Evolutionary conservation across 768 basidiomycete species (phyloP).

Genomic region (Termitomyces sp.): DNA sequence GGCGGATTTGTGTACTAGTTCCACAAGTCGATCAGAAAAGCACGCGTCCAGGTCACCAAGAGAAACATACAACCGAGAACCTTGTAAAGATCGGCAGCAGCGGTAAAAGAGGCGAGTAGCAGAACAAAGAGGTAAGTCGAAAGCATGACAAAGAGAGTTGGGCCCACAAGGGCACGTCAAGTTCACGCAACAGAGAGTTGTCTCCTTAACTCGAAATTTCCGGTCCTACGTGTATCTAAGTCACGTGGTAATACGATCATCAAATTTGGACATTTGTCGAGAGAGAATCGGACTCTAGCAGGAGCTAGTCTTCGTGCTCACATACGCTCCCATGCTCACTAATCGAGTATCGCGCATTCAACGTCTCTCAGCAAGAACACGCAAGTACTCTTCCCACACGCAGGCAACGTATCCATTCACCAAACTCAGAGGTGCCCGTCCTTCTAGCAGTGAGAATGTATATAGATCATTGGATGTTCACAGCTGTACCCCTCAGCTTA

Average conservation of each 20-base stretch:
- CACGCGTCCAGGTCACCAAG: constrained; percentile 12
- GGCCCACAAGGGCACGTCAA: constrained; percentile 3
- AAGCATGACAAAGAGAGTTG: constrained; percentile 28
- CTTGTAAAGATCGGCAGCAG: constrained; percentile 79
- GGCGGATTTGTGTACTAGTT: constrained; percentile 65
- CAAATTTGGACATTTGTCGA: background rate
- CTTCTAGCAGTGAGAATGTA: background rate
- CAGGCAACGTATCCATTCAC: constrained; percentile 24
- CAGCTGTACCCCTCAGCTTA: constrained; percentile 31
- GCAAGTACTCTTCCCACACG: constrained; percentile 5
- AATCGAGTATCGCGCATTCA: constrained; percentile 14
- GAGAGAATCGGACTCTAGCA: too few species aligned
- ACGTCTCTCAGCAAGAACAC: constrained; percentile 1
- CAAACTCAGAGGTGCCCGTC: constrained; percentile 32
- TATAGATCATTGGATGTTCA: background rate
- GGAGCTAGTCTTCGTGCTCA: too few species aligned
- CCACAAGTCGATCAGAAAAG: constrained; percentile 14
- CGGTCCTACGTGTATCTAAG: constrained; percentile 17
- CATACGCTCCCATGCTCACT: constrained; percentile 13
- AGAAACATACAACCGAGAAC: constrained; percentile 67
- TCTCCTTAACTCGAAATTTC: constrained; percentile 6
- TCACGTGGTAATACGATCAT: constrained; percentile 8
- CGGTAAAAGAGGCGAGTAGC: constrained; percentile 32
- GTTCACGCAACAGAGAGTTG: constrained; percentile 4
- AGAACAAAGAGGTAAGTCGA: constrained; percentile 30